Evolutionary conservation across 495 filamentous ascomycete genomes (phyloP).

Genomic region (Penicillium alfredii): DNA sequence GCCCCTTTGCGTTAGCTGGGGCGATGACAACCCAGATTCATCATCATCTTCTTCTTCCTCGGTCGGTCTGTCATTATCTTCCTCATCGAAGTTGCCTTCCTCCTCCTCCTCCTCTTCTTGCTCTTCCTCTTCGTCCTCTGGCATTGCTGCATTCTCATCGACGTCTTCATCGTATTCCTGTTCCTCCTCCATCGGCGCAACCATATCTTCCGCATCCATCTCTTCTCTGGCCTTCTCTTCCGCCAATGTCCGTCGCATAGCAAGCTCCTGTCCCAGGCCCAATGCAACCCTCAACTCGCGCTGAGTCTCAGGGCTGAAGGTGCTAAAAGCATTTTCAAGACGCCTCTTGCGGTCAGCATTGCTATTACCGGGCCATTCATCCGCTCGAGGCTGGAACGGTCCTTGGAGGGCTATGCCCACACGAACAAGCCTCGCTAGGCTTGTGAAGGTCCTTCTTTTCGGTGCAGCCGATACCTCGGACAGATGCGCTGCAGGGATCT

Average conservation of each 20-base stretch:
- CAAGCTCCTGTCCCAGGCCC: slow-evolving; percentile 46
- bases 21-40: too few relatives aligned
- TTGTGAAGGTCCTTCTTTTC: slow-evolving; percentile 17
- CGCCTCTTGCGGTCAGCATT: slow-evolving; percentile 20
- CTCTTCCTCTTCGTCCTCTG: slow-evolving; percentile 5
- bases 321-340: slow-evolving; percentile 39
- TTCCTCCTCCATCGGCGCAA: too few relatives aligned
- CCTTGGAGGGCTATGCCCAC: slow-evolving; percentile 44
- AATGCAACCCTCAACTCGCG: slow-evolving; percentile 42
- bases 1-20: not conserved
- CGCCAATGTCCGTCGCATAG: slow-evolving; percentile 23
- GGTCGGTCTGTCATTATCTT: not conserved
- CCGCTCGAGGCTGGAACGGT: slow-evolving; percentile 27
- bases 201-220: not conserved
- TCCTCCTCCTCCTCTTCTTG: slow-evolving; percentile 5
- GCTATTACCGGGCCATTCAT: slow-evolving; percentile 7
- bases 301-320: slow-evolving; percentile 38
- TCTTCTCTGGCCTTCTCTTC: slow-evolving; percentile 10
- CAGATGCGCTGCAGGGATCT: slow-evolving; percentile 8
- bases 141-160: slow-evolving; percentile 5
- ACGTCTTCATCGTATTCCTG: slow-evolving; percentile 8
- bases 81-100: slow-evolving; percentile 1
- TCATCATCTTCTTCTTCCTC: slow-evolving; percentile 4
- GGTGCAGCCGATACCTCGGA: slow-evolving; percentile 1
- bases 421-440: slow-evolving; percentile 38